These are phyloP conservation scores for Aspergillus jensenii DNA, from an alignment of 2,329 filamentous ascomycete species.

Conservation along the genomic window DNA sequence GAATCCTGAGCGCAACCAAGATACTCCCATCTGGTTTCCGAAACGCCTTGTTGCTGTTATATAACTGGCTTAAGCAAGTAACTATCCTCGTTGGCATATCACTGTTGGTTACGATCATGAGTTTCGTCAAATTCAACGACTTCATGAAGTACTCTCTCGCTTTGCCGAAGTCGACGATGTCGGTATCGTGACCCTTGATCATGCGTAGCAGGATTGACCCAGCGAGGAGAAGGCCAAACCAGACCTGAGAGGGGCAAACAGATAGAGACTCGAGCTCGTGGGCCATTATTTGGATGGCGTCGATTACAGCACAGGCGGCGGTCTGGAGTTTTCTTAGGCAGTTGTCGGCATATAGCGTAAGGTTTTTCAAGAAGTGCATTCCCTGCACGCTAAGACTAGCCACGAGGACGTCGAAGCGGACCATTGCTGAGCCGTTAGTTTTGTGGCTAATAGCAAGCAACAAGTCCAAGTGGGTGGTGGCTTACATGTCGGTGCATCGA, in stretches of 20 bases:
- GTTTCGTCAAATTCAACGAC: conserved; percentile 39
- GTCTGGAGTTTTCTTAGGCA: conserved; percentile 27
- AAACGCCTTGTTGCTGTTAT: conserved; percentile 44
- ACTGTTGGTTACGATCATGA: conserved; percentile 37
- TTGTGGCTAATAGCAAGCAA: too few species aligned
- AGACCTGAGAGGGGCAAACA: conserved; percentile 29
- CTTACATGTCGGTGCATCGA: conserved; percentile 33
- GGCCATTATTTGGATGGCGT: conserved; percentile 25
- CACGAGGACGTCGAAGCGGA: conserved; percentile 29
- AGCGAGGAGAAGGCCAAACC: conserved; percentile 32
- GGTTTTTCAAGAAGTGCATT: conserved; percentile 38
- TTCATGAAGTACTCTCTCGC: conserved; percentile 36
- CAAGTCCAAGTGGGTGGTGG: background rate
- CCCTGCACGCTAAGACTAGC: conserved; percentile 35
- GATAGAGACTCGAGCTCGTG: conserved; percentile 21
- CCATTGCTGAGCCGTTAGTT: conserved; percentile 25
- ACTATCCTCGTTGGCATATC: conserved; percentile 36
- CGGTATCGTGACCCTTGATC: conserved; percentile 34
- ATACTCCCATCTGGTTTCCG: conserved; percentile 39
- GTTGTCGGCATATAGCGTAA: conserved; percentile 25
- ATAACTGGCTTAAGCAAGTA: conserved; percentile 37
- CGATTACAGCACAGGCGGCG: conserved; percentile 33
- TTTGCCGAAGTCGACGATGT: conserved; percentile 33
- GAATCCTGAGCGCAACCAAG: conserved; percentile 36
- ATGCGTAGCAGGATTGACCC: conserved; percentile 36